Evolutionary conservation across 2,329 filamentous ascomycete species (phyloP), one percentile per base, ranked within the genome.

Genomic region (Pseudogymnoascus sp.): DNA sequence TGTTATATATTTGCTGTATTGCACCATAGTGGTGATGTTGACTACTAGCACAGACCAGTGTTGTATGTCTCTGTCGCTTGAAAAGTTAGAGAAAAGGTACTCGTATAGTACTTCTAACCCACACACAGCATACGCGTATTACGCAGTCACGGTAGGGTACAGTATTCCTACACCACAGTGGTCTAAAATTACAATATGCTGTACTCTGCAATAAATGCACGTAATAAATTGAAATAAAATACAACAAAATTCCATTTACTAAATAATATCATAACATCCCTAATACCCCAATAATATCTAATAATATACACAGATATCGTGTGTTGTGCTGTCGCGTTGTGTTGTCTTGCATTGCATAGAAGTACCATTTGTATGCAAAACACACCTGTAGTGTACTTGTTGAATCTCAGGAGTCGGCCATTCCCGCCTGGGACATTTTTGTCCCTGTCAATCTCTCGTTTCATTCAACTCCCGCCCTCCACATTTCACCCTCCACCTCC

Each of bases 371-470:
- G 21, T 46, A 46, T 46, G 21, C 21, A 25, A 46, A 46, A 46
- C 21, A 46, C n/a, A 23, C 42, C 42, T 11, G 3, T 5, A 3
- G 11, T 25, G 6, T 46, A 46, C 42, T 8, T 9, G 25, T 28
- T 46, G 42, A 46, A 46, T 46, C 42, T 23, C 53, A 59, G 53
- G 53, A 34, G 28, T 34, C 53, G 18, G 23, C 53, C 53, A 59
- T 34, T 37, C 53, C 53, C 53, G 53, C n/a, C 53, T 59, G 36
- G 53, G 28, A 59, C 53, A 12, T 34, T 37, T 34, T 37, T 59
- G 53, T 59, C 28, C 28, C 53, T 59, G 53, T 59, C 49, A 31
- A 31, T 59, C 25, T 18, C 49, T 37, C 28, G 53, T 59, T 34
- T 59, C 53, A 37, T 59, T 18, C 28, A 59, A 59, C 53, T 18